Evolutionary conservation across 768 basidiomycete genomes (phyloP).

Genomic region (Tricholoma hemisulphureum): DNA sequence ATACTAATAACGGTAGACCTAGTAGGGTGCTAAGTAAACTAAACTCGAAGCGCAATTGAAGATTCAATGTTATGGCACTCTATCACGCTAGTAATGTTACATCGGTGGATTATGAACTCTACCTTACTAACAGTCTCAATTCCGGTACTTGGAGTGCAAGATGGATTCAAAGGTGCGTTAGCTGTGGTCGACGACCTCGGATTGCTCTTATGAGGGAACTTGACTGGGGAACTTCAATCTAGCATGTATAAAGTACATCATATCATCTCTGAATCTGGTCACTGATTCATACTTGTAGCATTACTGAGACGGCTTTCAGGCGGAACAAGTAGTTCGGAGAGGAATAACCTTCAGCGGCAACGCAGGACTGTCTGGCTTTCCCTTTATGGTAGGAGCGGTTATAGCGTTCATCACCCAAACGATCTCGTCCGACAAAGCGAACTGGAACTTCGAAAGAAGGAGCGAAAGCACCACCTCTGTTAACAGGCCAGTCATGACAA

Average conservation of each 20-base stretch:
- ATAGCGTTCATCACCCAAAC: constrained; percentile 29
- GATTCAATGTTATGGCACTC: no score
- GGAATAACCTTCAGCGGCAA: neutral
- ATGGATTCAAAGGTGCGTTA: neutral
- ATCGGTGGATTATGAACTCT: no score
- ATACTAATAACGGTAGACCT: no score
- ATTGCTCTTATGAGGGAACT: neutral
- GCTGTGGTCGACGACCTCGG: neutral
- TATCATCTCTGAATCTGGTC: neutral
- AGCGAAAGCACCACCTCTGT: constrained; percentile 27
- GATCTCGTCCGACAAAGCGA: constrained; percentile 24
- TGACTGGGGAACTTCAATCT: neutral
- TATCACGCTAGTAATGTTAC: no score
- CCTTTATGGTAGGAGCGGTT: constrained; percentile 19
- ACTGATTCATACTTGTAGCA: neutral
- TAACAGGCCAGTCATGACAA: neutral
- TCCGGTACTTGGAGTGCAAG: neutral
- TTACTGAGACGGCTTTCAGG: neutral
- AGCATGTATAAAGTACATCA: neutral
- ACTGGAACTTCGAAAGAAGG: constrained; percentile 26
- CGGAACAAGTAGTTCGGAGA: neutral
- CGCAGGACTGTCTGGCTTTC: neutral
- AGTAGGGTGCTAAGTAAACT: no score
- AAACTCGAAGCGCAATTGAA: no score
- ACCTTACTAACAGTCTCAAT: no score